Conservation (phyloP, 352 stramenopile genomes). For the Pythium rhizo-oryzae region DNA sequence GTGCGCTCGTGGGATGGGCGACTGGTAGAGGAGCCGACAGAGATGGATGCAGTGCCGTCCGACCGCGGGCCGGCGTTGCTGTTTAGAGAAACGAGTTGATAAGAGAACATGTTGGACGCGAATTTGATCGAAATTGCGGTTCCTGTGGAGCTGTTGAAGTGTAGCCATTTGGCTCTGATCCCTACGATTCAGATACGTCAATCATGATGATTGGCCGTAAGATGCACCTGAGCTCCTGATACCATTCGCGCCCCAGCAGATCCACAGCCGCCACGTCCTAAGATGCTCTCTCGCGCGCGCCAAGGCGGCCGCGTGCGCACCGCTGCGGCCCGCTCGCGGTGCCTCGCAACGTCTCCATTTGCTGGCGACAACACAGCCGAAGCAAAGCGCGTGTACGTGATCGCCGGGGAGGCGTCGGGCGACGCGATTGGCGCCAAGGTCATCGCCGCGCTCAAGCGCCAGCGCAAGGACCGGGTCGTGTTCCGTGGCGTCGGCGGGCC, state of each 20-base stretch:
- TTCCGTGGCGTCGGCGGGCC: constrained; percentile 68
- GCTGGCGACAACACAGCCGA: not conserved
- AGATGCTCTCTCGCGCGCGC: not conserved
- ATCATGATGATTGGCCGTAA: not conserved
- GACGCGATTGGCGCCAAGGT: constrained; percentile 80
- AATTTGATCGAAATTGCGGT: no score
- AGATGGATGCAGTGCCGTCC: not conserved
- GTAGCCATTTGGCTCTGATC: constrained; percentile 4
- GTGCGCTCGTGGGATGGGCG: not conserved
- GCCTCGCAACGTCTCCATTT: not conserved
- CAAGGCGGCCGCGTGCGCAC: not conserved
- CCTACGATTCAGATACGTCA: not conserved
- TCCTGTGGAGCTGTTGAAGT: no score
- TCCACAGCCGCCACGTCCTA: not conserved
- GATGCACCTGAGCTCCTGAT: not conserved
- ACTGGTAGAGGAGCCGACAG: not conserved
- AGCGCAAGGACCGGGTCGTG: constrained; percentile 28
- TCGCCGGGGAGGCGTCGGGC: constrained; percentile 73
- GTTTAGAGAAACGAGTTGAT: not conserved
- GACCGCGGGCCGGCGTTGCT: not conserved
- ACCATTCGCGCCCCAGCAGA: not conserved
- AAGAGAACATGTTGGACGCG: no score
- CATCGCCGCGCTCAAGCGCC: constrained; percentile 48
- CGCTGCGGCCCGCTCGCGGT: not conserved
- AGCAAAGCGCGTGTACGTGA: constrained; percentile 53